Evolutionary conservation across 2,329 filamentous ascomycete genomes (phyloP).

Genomic region (Penicillium corylophilum): DNA sequence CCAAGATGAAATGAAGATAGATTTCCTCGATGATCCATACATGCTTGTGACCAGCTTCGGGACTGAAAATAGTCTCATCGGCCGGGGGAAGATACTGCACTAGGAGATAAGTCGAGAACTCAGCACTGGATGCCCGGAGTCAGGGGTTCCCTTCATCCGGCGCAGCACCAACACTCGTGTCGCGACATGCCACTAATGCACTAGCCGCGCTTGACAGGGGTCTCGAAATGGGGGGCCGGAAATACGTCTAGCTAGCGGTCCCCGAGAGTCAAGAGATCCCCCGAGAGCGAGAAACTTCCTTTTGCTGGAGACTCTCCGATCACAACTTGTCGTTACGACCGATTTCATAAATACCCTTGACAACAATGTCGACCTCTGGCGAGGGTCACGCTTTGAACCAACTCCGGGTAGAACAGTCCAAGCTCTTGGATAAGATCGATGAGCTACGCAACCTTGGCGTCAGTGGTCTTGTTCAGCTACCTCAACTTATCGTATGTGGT

Average conservation of each 20-base stretch:
- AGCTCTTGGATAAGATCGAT: constrained; percentile 55
- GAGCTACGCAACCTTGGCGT: constrained; percentile 52
- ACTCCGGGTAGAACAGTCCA: constrained; percentile 3
- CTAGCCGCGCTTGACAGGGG: not conserved
- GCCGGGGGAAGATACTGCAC: too few species aligned
- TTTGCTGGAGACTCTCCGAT: not conserved
- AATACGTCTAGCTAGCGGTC: not conserved
- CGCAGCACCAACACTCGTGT: too few species aligned
- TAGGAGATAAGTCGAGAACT: too few species aligned
- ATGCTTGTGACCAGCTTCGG: too few species aligned
- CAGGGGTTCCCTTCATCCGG: too few species aligned
- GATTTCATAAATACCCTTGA: not conserved
- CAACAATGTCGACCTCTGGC: constrained; percentile 7
- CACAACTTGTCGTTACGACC: not conserved
- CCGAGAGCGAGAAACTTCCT: not conserved
- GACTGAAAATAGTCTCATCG: too few species aligned
- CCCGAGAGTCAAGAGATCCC: not conserved
- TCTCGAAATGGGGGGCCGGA: not conserved
- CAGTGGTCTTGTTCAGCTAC: constrained; percentile 49
- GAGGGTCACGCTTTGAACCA: constrained; percentile 4
- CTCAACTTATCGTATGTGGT: constrained; percentile 60
- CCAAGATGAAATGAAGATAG: too few species aligned
- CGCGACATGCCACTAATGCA: not conserved
- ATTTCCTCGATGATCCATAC: too few species aligned
- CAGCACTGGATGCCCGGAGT: too few species aligned